Base-by-base conservation (phyloP, 2,329 filamentous ascomycete species). In the Phialocephala sp. region DNA sequence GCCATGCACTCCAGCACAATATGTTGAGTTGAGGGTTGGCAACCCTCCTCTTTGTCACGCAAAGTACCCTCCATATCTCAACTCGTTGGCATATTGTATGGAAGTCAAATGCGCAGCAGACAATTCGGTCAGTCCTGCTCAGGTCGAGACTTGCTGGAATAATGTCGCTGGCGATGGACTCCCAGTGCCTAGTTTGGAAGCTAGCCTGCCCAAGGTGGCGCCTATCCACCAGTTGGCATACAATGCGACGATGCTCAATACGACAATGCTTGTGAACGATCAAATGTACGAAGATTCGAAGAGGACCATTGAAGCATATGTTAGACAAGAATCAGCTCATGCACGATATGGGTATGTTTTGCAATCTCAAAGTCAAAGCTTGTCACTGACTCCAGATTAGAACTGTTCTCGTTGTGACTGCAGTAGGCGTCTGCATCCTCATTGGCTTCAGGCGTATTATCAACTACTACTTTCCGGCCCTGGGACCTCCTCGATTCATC, bases 31-130 rank as follows among this genome's bases (percentile, higher is more conserved):
- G 55, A 37, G 12, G 35, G 36, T 37, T 9, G 55, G 32, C n/a
- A 57, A 36, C 20, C 32, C 32, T 39, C 55, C 55, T 39, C 14
- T 22, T 1, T 57, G 55, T 24, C 55, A 57, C 36, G 32, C 55
- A 20, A 39, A 22, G 9, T 37, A 22, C 14, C 32, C 55, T 11
- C n/a, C 20, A 8, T 57, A 57, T 22, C 69, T 76, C 4, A 69
- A 66, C 39, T 69, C 74, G 6, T 55, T 77, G 9, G 75, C 76
- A 15, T 77, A 69, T 63, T 77, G 76, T 59, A 68, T 77, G 43
- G 60, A 72, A 18, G 58, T 47, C 20, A 72, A 68, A 37, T 77
- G 75, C 59, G 59, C 64, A n/a, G 47, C 65, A 24, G 35, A 61
- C n/a, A 54, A 54, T 22, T 47, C 66, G 9, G 63, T 71, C 12